Evolutionary conservation across 2,329 filamentous ascomycete genomes (phyloP).

Genomic region (Triangularia verruculosa): DNA sequence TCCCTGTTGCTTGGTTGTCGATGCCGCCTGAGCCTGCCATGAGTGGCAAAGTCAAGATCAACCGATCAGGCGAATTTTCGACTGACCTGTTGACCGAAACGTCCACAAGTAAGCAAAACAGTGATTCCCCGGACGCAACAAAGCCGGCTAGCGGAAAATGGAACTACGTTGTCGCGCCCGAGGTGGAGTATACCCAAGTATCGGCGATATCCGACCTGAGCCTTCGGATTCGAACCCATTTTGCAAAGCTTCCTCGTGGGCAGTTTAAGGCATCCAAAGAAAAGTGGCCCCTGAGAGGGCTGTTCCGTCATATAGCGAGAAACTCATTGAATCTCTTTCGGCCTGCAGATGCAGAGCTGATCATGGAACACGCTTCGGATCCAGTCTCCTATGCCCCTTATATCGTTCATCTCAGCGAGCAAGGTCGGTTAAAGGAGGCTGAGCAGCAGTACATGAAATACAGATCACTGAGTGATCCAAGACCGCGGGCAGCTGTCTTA

Average conservation of each 20-base stretch:
- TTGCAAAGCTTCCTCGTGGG: background rate
- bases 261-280: background rate
- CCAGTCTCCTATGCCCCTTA: conserved; percentile 43
- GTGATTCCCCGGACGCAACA: background rate
- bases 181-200: background rate
- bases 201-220: background rate
- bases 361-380: conserved; percentile 43
- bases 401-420: conserved; percentile 34
- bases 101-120: background rate
- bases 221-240: background rate
- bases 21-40: background rate
- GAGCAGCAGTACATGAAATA: conserved; percentile 46
- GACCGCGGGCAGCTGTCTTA: conserved; percentile 39
- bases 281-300: conserved; percentile 8
- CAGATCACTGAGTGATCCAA: conserved; percentile 39
- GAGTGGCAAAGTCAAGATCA: background rate
- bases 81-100: background rate
- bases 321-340: conserved; percentile 23
- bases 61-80: background rate
- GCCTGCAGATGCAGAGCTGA: conserved; percentile 30
- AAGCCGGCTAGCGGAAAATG: background rate
- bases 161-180: background rate
- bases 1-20: background rate
- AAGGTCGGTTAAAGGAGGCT: conserved; percentile 34
- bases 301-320: conserved; percentile 18